Base-by-base conservation (phyloP, 768 basidiomycete genomes). In the Lentinula aciculospora region DNA sequence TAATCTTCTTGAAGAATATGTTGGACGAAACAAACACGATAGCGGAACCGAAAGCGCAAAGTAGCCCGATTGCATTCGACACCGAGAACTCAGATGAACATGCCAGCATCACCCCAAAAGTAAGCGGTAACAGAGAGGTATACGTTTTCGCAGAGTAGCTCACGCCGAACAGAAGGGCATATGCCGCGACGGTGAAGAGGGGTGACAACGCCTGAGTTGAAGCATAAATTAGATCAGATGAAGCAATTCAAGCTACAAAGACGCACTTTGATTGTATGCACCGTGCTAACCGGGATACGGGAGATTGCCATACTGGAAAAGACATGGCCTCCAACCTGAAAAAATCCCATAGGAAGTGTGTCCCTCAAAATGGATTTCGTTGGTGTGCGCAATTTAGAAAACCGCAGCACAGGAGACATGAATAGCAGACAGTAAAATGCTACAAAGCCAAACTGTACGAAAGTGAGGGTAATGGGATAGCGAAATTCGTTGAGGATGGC, bases 1-100 rank as follows among this genome's bases (percentile, higher is more conserved):
- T 88, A 61, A 98, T 86, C 77, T 96, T 98, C 75, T 99, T 99
- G 82, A 96, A 98, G 71, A 95, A 97, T 65, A 99, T 98, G 72
- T 99, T 99, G 62, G 94, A 95, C 64, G 89, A 89, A 61, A 99
- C 97, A 69, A 99, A 98, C 62, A 99, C 86, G 58, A 99, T 74
- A 29, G 97, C 97, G 10, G 94, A 97, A 15, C 96, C 96, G 67
- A 99, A 94, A 3, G 97, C 96, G 70, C 92, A 97, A 27, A 97
- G 74, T n/a, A 99, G 73, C 12, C 97, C 97, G 27, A 88, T 73
- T 19, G 82, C 71, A 68, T 94, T 95, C 48, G 94, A 95, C 3
- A 86, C 85, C 0, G 92, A 91, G 58, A 96, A 74, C 71, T 97
- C 95, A 68, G 92, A 95, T 9, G 94, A 93, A 71, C 89, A 96